A percentile compares a stretch with the other conserved stretches of the same genome.
Conservation (phyloP, 2,329 filamentous ascomycete species). For the Periglandula ipomoeae region DNA sequence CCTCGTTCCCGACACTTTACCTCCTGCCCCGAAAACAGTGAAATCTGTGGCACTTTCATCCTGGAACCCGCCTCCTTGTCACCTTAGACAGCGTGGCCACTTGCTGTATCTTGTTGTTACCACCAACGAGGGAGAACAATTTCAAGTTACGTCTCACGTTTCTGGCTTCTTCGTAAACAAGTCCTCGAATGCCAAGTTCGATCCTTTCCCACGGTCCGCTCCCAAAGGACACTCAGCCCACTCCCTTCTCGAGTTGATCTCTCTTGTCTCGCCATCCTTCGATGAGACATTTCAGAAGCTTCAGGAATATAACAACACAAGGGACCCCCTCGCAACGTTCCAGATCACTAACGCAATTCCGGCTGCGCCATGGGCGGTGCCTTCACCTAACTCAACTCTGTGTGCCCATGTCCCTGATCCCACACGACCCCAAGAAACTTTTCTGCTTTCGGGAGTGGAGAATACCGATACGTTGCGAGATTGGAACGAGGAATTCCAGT, state of each 20-base stretch:
- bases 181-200: slow-evolving; percentile 90
- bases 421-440: slow-evolving; percentile 86
- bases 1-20: slow-evolving; percentile 59
- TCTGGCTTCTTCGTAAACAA: slow-evolving; percentile 97
- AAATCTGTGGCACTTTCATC: slow-evolving; percentile 82
- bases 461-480: slow-evolving; percentile 91
- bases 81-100: slow-evolving; percentile 85
- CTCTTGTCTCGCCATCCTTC: slow-evolving; percentile 77
- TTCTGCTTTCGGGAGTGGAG: slow-evolving; percentile 80
- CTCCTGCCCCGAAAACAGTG: slow-evolving; percentile 75
- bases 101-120: slow-evolving; percentile 82
- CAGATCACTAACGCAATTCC: slow-evolving; percentile 94
- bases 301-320: slow-evolving; percentile 74
- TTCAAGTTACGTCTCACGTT: slow-evolving; percentile 86
- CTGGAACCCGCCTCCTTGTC: slow-evolving; percentile 93
- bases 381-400: slow-evolving; percentile 53
- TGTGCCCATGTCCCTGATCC: slow-evolving; percentile 72
- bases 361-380: slow-evolving; percentile 83
- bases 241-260: slow-evolving; percentile 74
- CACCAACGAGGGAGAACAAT: slow-evolving; percentile 90
- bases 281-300: slow-evolving; percentile 63
- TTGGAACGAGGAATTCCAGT: slow-evolving; percentile 99
- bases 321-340: slow-evolving; percentile 85
- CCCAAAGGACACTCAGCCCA: slow-evolving; percentile 75
- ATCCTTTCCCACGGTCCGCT: slow-evolving; percentile 69